Percentiles rank a stretch among this genome's conserved stretches.
Evolutionary conservation across 2,329 filamentous ascomycete species (phyloP).

Genomic region (Lachnellula subtilissima): DNA sequence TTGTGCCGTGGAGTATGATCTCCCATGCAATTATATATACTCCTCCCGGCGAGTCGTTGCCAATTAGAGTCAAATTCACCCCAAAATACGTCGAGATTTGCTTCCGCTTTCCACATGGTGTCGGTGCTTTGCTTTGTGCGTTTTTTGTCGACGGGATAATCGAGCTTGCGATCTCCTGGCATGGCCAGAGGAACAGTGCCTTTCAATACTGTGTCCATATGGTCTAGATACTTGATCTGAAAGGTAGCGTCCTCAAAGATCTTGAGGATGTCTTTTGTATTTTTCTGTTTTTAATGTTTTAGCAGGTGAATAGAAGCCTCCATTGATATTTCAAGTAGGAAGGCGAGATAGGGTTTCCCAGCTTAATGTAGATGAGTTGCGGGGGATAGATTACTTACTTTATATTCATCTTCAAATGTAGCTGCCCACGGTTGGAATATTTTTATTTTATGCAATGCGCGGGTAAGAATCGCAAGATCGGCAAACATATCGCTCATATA

Average conservation of each 20-base stretch:
- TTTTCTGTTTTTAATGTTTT: neutral
- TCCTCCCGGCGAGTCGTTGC: neutral
- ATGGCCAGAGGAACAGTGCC: neutral
- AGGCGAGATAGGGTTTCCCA: no score
- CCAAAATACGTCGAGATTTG: constrained; percentile 4
- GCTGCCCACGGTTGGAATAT: constrained; percentile 14
- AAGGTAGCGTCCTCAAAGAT: neutral
- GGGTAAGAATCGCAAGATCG: constrained; percentile 3
- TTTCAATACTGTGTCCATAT: neutral
- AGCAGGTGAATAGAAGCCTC: no score
- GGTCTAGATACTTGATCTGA: neutral
- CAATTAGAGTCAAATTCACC: neutral
- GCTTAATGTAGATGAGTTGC: neutral
- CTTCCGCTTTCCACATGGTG: neutral
- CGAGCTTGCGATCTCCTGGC: constrained; percentile 11
- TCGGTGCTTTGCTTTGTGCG: constrained; percentile 1
- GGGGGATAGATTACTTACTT: neutral
- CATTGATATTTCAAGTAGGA: no score
- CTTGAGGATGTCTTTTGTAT: neutral
- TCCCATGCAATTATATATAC: neutral
- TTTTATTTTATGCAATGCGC: constrained; percentile 2
- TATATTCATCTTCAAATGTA: neutral
- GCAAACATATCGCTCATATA: constrained; percentile 1
- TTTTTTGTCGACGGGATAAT: constrained; percentile 41
- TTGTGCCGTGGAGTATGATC: neutral